These are phyloP conservation scores for Botrytis fabae DNA, from an alignment of 2,329 filamentous ascomycete species.

Conservation along the genomic window DNA sequence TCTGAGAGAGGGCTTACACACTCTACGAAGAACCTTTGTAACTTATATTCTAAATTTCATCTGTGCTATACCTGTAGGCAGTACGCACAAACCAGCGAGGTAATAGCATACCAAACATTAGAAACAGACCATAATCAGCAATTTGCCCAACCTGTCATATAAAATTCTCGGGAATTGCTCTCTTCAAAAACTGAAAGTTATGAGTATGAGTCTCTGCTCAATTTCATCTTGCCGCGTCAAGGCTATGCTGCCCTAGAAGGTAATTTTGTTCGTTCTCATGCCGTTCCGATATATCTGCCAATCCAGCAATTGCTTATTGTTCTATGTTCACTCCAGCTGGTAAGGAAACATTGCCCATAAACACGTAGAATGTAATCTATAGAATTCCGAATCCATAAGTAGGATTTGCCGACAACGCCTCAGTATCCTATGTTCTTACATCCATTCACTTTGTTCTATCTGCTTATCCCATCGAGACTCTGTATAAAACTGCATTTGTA, in stretches of 20 bases:
- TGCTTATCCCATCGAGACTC: background rate
- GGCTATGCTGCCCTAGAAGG: background rate
- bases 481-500: background rate
- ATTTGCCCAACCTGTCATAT: background rate
- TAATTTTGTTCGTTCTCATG: background rate
- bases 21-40: background rate
- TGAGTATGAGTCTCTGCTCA: background rate
- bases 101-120: background rate
- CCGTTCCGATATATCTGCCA: background rate
- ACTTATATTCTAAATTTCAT: background rate
- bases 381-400: too few species aligned
- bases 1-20: background rate
- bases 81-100: too few species aligned
- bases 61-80: background rate
- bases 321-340: too few species aligned
- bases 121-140: background rate
- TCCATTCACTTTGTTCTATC: too few species aligned
- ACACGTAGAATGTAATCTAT: background rate
- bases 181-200: background rate
- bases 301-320: background rate
- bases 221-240: background rate
- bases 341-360: background rate
- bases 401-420: background rate
- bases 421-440: accelerated
- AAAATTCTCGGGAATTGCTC: background rate